Conservation (phyloP, 768 basidiomycete species). For the Suillus paluster region DNA sequence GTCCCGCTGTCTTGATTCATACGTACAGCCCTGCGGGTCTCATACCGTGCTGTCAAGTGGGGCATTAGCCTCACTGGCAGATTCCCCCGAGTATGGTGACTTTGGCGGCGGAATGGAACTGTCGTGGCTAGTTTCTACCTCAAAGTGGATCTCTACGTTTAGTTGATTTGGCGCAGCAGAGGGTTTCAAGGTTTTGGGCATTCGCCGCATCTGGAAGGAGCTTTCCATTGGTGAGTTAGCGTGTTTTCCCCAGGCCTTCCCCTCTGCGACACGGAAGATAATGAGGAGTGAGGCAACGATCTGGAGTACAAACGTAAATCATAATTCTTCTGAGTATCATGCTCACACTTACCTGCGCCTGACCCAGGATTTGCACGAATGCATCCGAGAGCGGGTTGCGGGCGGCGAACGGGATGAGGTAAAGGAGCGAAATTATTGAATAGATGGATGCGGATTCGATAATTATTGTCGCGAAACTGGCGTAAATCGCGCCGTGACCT, state of each 20-base stretch:
- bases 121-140: neutral
- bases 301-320: slow-evolving; percentile 24
- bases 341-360: slow-evolving; percentile 27
- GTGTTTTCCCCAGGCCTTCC: slow-evolving; percentile 44
- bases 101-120: neutral
- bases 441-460: no score
- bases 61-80: neutral
- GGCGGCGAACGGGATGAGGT: slow-evolving; percentile 30
- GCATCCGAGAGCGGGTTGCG: slow-evolving; percentile 28
- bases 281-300: slow-evolving; percentile 52
- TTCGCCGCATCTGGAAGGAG: slow-evolving; percentile 18
- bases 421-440: slow-evolving; percentile 32
- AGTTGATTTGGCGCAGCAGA: neutral
- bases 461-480: no score
- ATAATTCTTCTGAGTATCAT: neutral
- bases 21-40: neutral
- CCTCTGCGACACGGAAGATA: slow-evolving; percentile 51
- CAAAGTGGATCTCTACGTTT: neutral
- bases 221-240: neutral
- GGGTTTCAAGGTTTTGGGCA: neutral
- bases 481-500: no score
- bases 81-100: neutral
- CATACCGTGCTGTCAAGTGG: neutral
- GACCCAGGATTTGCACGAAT: slow-evolving; percentile 33
- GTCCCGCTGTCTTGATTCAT: neutral